Percentiles rank a stretch among this genome's conserved stretches.
phyloP scores from a whole-genome alignment of 768 basidiomycete genomes.

The Austroboletus eburneus region DNA sequence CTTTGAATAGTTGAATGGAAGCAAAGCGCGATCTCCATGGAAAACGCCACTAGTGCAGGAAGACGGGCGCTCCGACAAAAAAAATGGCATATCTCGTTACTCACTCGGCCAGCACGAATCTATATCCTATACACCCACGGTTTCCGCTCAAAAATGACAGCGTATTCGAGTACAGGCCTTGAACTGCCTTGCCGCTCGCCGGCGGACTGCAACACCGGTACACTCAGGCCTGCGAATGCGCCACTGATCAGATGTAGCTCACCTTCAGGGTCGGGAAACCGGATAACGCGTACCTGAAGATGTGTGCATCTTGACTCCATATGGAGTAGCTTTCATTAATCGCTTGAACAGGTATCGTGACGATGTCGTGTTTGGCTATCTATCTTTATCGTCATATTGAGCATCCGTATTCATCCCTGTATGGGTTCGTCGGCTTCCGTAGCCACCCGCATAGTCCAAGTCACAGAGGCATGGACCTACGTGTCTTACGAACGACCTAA shows the following conservation, averaged over 20 bases:
- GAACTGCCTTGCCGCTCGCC: slow-evolving; percentile 35
- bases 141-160: slow-evolving; percentile 58
- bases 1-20: slow-evolving; percentile 5
- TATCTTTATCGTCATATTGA: slow-evolving; percentile 33
- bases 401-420: slow-evolving; percentile 31
- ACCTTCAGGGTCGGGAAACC: slow-evolving; percentile 18
- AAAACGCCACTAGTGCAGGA: slow-evolving; percentile 3
- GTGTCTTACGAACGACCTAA: slow-evolving; percentile 54
- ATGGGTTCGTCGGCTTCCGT: slow-evolving; percentile 39
- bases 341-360: slow-evolving; percentile 56
- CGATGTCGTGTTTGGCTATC: slow-evolving; percentile 47
- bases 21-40: slow-evolving; percentile 9
- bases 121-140: slow-evolving; percentile 59
- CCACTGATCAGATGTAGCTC: slow-evolving; percentile 18
- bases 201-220: slow-evolving; percentile 47
- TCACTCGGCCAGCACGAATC: slow-evolving; percentile 58
- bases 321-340: slow-evolving; percentile 51
- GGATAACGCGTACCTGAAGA: slow-evolving; percentile 46
- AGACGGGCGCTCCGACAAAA: slow-evolving; percentile 4
- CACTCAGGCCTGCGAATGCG: slow-evolving; percentile 42
- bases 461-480: slow-evolving; percentile 52
- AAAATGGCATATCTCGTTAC: slow-evolving; percentile 23
- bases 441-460: slow-evolving; percentile 56
- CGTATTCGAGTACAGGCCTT: slow-evolving; percentile 50
- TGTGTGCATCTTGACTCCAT: slow-evolving; percentile 65